Evolutionary conservation across 2,329 filamentous ascomycete species (phyloP).

Genomic region (Aureobasidium zeae): DNA sequence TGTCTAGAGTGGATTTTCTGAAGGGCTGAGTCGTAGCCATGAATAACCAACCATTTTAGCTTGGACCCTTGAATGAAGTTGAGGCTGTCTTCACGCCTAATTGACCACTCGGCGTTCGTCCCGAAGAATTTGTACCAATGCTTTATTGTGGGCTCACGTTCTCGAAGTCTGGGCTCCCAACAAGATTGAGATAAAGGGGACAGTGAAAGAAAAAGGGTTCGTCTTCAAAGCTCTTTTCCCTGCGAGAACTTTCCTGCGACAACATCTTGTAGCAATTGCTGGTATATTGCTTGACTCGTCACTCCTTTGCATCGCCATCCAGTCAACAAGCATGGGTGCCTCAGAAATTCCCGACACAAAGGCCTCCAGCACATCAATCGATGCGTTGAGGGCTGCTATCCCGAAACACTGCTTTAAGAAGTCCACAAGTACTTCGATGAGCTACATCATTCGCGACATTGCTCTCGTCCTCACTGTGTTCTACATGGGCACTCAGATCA

Average conservation of each 20-base stretch:
- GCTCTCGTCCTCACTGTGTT: conserved; percentile 65
- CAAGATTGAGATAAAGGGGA: conserved; percentile 10
- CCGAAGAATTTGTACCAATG: neutral
- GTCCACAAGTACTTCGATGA: conserved; percentile 62
- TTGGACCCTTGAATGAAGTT: conserved; percentile 1
- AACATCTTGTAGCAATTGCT: conserved; percentile 2
- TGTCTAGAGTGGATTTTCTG: neutral
- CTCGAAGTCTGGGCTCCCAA: conserved; percentile 4
- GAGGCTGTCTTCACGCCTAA: neutral
- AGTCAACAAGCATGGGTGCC: conserved; percentile 12
- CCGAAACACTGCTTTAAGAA: conserved; percentile 95
- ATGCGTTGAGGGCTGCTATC: conserved; percentile 51
- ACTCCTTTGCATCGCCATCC: neutral
- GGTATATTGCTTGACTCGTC: conserved; percentile 7
- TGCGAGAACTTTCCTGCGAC: conserved; percentile 6
- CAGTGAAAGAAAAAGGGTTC: conserved; percentile 6
- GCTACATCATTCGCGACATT: conserved; percentile 78
- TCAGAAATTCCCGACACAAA: neutral
- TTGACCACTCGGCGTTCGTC: neutral
- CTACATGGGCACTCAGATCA: conserved; percentile 78
- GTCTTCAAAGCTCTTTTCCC: conserved; percentile 6
- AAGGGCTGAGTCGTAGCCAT: neutral
- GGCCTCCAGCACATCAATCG: conserved; percentile 5
- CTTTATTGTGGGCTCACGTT: conserved; percentile 5
- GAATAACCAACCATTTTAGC: neutral